Percentiles rank a stretch among this genome's conserved stretches.
These are phyloP conservation scores for Lanmaoa pseudosensibilis DNA, from an alignment of 768 basidiomycete genomes.

Conservation along the genomic window DNA sequence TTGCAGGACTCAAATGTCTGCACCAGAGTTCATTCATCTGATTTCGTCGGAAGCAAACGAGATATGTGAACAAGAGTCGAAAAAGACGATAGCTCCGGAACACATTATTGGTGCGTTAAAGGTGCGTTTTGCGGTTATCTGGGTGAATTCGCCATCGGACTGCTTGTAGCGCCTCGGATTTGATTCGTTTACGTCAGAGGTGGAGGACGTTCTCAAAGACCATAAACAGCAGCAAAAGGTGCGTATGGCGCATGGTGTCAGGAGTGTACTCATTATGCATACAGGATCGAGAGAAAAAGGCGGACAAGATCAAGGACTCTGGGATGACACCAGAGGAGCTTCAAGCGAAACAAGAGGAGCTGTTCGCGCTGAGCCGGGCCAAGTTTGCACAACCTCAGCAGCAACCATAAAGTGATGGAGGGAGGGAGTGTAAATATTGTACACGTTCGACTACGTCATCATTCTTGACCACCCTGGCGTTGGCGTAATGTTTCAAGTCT, in stretches of 20 bases:
- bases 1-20: conserved; percentile 15
- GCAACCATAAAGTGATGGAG: conserved; percentile 16
- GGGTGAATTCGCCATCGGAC: conserved; percentile 1
- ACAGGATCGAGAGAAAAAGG: conserved; percentile 90
- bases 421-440: conserved; percentile 18
- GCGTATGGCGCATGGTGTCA: conserved; percentile 17
- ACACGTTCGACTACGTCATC: conserved; percentile 32
- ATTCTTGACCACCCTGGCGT: conserved; percentile 37
- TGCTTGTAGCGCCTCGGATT: conserved; percentile 80
- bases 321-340: conserved; percentile 93
- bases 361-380: conserved; percentile 91
- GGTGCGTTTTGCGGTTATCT: conserved; percentile 42
- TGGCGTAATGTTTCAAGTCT: conserved; percentile 55
- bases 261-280: conserved; percentile 6
- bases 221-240: conserved; percentile 97
- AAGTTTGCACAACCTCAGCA: conserved; percentile 68
- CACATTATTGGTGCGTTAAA: conserved; percentile 92
- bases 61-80: conserved; percentile 95
- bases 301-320: conserved; percentile 82
- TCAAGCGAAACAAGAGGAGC: conserved; percentile 78
- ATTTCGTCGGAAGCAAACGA: conserved; percentile 98
- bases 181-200: conserved; percentile 85
- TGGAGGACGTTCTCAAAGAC: conserved; percentile 90
- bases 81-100: conserved; percentile 98
- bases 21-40: conserved; percentile 92